A percentile compares a stretch with the other conserved stretches of the same genome.
Conservation (phyloP, 1,139 yeast genomes). For the Kluyveromyces marxianus region DNA sequence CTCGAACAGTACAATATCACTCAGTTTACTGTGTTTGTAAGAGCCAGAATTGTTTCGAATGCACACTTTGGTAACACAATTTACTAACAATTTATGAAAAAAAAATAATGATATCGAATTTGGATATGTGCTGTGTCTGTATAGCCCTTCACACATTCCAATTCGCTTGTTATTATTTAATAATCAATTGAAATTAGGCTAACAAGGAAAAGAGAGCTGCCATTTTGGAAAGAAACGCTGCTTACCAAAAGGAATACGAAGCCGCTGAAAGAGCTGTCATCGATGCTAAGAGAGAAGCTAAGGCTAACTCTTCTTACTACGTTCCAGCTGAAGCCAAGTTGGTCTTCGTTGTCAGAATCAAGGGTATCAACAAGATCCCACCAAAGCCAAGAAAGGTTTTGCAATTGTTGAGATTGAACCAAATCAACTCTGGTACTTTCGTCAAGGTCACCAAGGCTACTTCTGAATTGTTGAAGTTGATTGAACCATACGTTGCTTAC, state of each 20-base stretch:
- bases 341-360: slow-evolving; percentile 96
- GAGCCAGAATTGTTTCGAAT: too few relatives aligned
- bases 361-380: slow-evolving; percentile 99
- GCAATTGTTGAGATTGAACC: slow-evolving; percentile 95
- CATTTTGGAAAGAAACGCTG: slow-evolving; percentile 95
- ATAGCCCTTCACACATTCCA: not conserved
- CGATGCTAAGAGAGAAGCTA: slow-evolving; percentile 92
- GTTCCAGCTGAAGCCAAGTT: slow-evolving; percentile 96
- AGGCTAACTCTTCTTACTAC: slow-evolving; percentile 92
- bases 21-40: too few relatives aligned
- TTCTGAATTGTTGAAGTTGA: slow-evolving; percentile 89
- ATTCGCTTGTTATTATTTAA: too few relatives aligned
- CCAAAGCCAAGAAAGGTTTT: slow-evolving; percentile 99
- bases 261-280: slow-evolving; percentile 91
- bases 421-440: slow-evolving; percentile 97
- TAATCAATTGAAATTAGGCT: slow-evolving; percentile 39
- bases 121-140: not conserved
- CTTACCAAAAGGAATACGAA: slow-evolving; percentile 94
- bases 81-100: not conserved
- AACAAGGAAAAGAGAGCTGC: slow-evolving; percentile 90
- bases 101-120: not conserved
- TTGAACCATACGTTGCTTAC: slow-evolving; percentile 98
- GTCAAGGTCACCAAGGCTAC: slow-evolving; percentile 99
- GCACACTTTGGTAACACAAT: not conserved
- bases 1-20: too few relatives aligned